Evolutionary conservation across 2,329 filamentous ascomycete genomes (phyloP).

Genomic region (Ilyonectria robusta): DNA sequence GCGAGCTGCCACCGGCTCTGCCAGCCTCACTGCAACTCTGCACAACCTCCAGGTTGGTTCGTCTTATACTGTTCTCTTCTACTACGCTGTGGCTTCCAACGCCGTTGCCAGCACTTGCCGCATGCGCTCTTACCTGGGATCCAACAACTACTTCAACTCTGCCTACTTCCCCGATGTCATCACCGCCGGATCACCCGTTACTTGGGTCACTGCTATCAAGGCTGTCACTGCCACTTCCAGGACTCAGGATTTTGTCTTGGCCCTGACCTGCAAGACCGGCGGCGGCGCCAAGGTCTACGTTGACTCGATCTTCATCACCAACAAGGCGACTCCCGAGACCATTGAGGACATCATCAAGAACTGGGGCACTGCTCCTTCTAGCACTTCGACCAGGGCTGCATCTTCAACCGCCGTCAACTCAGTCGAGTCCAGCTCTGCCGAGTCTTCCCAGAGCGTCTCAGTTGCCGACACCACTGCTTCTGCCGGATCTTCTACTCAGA

Average conservation of each 20-base stretch:
- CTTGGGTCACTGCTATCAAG: slow-evolving; percentile 18
- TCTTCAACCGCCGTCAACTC: background rate
- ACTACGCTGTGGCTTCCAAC: slow-evolving; percentile 25
- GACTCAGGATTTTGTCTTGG: slow-evolving; percentile 16
- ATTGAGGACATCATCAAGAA: slow-evolving; percentile 33
- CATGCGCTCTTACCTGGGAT: slow-evolving; percentile 33
- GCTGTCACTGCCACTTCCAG: background rate
- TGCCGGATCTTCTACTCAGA: too few species aligned
- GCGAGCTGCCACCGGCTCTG: background rate
- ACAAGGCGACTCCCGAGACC: slow-evolving; percentile 38
- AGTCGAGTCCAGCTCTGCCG: too few species aligned
- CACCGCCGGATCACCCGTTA: background rate
- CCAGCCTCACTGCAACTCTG: background rate
- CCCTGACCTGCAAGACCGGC: slow-evolving; percentile 29
- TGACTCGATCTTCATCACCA: slow-evolving; percentile 40
- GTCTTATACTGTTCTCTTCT: slow-evolving; percentile 41
- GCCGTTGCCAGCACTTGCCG: slow-evolving; percentile 20
- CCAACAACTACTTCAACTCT: slow-evolving; percentile 5
- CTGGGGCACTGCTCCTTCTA: slow-evolving; percentile 11
- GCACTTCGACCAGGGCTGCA: background rate
- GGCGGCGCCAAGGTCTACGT: slow-evolving; percentile 25
- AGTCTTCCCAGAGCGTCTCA: too few species aligned
- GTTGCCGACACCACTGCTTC: too few species aligned
- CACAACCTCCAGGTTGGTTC: slow-evolving; percentile 17
- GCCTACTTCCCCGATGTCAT: slow-evolving; percentile 5